Percentiles rank a stretch among this genome's conserved stretches.
phyloP scores from a whole-genome alignment of 1,139 yeast genomes.

The Kodamaea fungicola region DNA sequence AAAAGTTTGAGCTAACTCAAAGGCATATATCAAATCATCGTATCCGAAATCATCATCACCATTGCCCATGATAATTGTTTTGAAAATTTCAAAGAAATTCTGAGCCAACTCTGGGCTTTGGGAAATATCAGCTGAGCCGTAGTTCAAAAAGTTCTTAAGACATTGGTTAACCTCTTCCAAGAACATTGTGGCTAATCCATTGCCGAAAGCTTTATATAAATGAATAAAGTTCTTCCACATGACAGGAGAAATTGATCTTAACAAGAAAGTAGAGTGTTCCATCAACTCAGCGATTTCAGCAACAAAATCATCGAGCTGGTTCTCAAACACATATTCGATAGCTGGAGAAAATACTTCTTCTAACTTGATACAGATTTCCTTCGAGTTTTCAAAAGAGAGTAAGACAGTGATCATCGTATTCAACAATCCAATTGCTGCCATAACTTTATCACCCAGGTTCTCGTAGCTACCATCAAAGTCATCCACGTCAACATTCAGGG shows the following conservation, averaged over 20 bases:
- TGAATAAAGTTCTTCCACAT: conserved; percentile 73
- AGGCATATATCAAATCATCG: conserved; percentile 48
- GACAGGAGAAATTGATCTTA: conserved; percentile 64
- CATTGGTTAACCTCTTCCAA: conserved; percentile 76
- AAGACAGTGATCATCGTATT: conserved; percentile 88
- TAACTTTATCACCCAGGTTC: conserved; percentile 70
- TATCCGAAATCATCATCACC: conserved; percentile 34
- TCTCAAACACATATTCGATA: conserved; percentile 59
- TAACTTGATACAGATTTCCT: conserved; percentile 59
- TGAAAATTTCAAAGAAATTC: conserved; percentile 31
- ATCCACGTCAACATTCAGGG: conserved; percentile 45
- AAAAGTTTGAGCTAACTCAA: conserved; percentile 55
- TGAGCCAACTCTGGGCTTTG: conserved; percentile 22
- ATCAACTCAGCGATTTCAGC: conserved; percentile 81
- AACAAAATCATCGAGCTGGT: conserved; percentile 72
- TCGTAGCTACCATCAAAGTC: conserved; percentile 39
- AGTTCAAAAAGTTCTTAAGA: conserved; percentile 72
- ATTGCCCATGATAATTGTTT: conserved; percentile 37
- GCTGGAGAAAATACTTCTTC: conserved; percentile 77
- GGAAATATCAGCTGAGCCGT: conserved; percentile 55
- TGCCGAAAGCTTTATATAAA: conserved; percentile 51
- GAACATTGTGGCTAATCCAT: conserved; percentile 57
- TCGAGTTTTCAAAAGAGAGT: conserved; percentile 79
- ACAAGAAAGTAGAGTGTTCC: conserved; percentile 78
- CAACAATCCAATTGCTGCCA: conserved; percentile 84